A percentile compares a stretch with the other conserved stretches of the same genome.
Evolutionary conservation across 345 rosid genomes (phyloP).

Genomic region (Aquilaria sinensis): DNA sequence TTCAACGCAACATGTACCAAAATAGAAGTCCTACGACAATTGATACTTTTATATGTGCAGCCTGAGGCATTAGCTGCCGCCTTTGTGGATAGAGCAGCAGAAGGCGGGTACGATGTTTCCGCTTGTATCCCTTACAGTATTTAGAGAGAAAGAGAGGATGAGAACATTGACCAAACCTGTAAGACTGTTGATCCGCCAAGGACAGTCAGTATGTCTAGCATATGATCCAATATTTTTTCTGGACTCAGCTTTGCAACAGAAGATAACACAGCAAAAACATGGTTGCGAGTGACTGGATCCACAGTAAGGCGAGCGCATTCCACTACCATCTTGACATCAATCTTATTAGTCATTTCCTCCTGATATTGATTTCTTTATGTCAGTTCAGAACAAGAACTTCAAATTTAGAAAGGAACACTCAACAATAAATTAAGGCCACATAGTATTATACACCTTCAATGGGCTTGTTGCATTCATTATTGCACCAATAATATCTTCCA

Average conservation of each 20-base stretch:
- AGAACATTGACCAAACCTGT: slow-evolving; percentile 38
- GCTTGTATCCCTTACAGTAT: too few species aligned
- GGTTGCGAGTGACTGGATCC: slow-evolving; percentile 61
- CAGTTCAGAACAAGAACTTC: slow-evolving; percentile 5
- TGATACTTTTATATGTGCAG: too few species aligned
- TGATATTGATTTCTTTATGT: slow-evolving; percentile 26
- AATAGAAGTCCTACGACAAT: too few species aligned
- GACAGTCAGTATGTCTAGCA: slow-evolving; percentile 51
- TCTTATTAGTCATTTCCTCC: slow-evolving; percentile 40
- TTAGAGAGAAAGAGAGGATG: too few species aligned
- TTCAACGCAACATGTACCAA: too few species aligned
- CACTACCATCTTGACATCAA: slow-evolving; percentile 57
- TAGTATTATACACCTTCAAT: slow-evolving; percentile 40
- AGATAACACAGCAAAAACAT: slow-evolving; percentile 56
- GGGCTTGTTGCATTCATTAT: slow-evolving; percentile 19
- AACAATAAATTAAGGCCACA: not conserved
- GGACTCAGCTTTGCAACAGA: slow-evolving; percentile 59
- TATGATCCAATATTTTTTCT: slow-evolving; percentile 54
- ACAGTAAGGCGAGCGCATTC: slow-evolving; percentile 48
- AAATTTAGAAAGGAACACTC: not conserved
- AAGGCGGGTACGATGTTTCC: too few species aligned
- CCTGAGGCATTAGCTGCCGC: too few species aligned
- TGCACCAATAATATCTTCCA: slow-evolving; percentile 61
- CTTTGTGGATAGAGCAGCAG: too few species aligned
- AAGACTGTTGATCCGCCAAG: slow-evolving; percentile 74